Conservation (phyloP, 2,329 filamentous ascomycete genomes). For the Nigrograna mackinnonii region DNA sequence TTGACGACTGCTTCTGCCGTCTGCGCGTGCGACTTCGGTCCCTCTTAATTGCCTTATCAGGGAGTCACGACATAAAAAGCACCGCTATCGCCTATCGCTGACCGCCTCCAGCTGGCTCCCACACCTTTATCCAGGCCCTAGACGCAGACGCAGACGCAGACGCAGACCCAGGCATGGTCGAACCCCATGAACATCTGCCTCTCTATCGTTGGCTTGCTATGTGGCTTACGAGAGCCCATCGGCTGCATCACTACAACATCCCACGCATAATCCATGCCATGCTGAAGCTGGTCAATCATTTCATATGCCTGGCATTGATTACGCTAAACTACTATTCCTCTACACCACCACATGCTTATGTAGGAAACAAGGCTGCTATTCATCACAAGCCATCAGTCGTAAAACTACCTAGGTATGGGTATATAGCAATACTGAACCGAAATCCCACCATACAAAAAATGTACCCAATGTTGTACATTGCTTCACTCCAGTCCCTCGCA, state of each 20-base stretch:
- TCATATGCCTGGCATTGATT: too few relatives aligned
- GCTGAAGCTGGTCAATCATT: too few relatives aligned
- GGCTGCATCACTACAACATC: too few relatives aligned
- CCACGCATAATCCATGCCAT: too few relatives aligned
- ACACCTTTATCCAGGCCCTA: background rate
- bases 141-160: too few relatives aligned
- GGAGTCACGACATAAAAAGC: slow-evolving; percentile 4
- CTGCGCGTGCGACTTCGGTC: slow-evolving; percentile 8
- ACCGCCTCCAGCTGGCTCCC: slow-evolving; percentile 1
- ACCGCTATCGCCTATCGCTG: too few relatives aligned
- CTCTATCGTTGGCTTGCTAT: background rate
- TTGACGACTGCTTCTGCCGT: too few relatives aligned
- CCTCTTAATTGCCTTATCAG: slow-evolving; percentile 14
- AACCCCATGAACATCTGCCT: background rate
- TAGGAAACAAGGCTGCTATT: background rate
- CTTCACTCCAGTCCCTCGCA: too few relatives aligned
- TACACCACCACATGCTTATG: too few relatives aligned
- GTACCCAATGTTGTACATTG: slow-evolving; percentile 12
- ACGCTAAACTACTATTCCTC: too few relatives aligned
- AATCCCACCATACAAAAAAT: slow-evolving; percentile 15
- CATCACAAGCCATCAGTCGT: slow-evolving; percentile 11
- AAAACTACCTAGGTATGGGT: slow-evolving; percentile 39
- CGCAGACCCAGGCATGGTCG: too few relatives aligned
- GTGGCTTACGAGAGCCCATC: too few relatives aligned
- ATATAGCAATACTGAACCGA: slow-evolving; percentile 42